Conservation (phyloP, 2,329 filamentous ascomycete genomes). For the Rutstroemia sydowiana region DNA sequence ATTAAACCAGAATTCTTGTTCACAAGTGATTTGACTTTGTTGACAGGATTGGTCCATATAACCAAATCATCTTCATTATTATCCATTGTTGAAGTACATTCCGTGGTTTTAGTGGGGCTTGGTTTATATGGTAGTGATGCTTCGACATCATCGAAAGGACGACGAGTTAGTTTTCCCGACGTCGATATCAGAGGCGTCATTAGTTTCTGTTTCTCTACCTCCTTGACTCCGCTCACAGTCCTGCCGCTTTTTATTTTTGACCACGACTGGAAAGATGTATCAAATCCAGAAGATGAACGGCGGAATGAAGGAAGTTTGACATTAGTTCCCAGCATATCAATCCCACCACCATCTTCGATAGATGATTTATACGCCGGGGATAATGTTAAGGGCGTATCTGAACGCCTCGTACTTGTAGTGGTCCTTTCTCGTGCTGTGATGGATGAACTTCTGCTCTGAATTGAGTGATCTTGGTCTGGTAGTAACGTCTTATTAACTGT, state of each 20-base stretch:
- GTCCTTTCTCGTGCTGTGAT: neutral
- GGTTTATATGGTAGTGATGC: neutral
- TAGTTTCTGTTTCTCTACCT: too few species aligned
- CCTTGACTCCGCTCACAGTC: too few species aligned
- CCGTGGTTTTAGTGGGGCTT: too few species aligned
- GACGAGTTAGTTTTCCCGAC: constrained; percentile 37
- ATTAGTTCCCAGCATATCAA: constrained; percentile 19
- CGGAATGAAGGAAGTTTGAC: constrained; percentile 23
- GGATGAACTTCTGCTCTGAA: neutral
- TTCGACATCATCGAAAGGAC: constrained; percentile 37
- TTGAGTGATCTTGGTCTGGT: constrained; percentile 9
- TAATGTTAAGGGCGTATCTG: neutral
- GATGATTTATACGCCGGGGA: too few species aligned
- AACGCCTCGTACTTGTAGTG: constrained; percentile 1
- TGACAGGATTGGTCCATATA: constrained; percentile 55
- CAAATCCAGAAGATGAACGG: constrained; percentile 8
- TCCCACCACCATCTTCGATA: neutral
- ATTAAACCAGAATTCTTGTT: constrained; percentile 49
- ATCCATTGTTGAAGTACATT: neutral
- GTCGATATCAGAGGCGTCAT: constrained; percentile 33
- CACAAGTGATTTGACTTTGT: constrained; percentile 43
- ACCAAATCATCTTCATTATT: constrained; percentile 34
- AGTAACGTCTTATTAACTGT: neutral
- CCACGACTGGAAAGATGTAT: constrained; percentile 33
- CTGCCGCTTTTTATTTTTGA: constrained; percentile 32